These are phyloP conservation scores for Phialocephala sp. DNA, from an alignment of 2,329 filamentous ascomycete species.

Conservation along the genomic window DNA sequence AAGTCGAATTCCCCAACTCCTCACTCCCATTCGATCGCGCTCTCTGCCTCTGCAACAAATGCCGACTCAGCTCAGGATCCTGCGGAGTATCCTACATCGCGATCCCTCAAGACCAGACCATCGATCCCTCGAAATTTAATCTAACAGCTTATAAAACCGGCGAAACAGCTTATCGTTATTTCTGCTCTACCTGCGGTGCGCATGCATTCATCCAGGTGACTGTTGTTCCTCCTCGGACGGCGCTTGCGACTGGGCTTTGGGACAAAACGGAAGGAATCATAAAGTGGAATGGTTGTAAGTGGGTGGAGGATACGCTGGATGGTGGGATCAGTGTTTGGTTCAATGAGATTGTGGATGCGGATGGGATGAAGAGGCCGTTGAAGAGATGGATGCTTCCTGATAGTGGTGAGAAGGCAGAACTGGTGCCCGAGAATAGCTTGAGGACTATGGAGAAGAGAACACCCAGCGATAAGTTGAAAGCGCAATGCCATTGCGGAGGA, in stretches of 20 bases:
- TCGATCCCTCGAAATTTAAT: conserved; percentile 41
- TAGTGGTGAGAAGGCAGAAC: conserved; percentile 18
- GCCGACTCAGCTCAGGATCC: conserved; percentile 54
- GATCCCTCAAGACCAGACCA: conserved; percentile 43
- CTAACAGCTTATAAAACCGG: conserved; percentile 53
- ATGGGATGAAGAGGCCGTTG: conserved; percentile 24
- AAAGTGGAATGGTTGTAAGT: conserved; percentile 37
- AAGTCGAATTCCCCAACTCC: conserved; percentile 43
- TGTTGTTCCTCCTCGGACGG: conserved; percentile 21
- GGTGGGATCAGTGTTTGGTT: conserved; percentile 56
- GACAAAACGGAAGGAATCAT: conserved; percentile 38
- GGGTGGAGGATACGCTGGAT: conserved; percentile 54
- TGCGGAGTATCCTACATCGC: conserved; percentile 51
- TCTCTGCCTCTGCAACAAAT: conserved; percentile 59
- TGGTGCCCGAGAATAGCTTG: conserved; percentile 23
- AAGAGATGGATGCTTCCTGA: conserved; percentile 26
- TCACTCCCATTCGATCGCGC: conserved; percentile 46
- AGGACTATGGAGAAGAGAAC: conserved; percentile 6
- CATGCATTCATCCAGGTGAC: conserved; percentile 46
- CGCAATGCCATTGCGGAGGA: conserved; percentile 59
- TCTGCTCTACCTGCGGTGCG: conserved; percentile 57
- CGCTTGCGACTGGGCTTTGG: conserved; percentile 45
- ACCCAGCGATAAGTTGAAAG: conserved; percentile 45
- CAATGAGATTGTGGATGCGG: conserved; percentile 24
- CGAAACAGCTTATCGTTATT: conserved; percentile 49